Base-by-base conservation (phyloP, 2,329 filamentous ascomycete genomes). In the Achaetomium macrosporum region DNA sequence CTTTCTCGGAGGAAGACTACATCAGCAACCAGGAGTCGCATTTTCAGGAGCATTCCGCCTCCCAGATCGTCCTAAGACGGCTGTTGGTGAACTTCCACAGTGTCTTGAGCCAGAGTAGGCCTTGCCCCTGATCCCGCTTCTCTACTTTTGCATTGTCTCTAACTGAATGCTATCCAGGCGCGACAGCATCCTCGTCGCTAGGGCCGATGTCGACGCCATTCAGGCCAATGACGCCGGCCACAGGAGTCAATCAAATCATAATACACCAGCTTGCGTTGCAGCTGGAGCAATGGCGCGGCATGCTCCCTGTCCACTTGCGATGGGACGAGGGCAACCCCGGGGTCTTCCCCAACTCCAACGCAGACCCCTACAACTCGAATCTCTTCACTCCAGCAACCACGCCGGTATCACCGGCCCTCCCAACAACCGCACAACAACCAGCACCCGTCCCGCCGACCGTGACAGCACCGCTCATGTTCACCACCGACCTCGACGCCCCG, bases 31-130 rank as follows among this genome's bases (percentile, higher is more conserved):
- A 79, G 56, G 65, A 70, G 10, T 76, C 77, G 1, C 74, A 81
- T 54, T 80, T 78, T 52, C 75, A 80, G 56, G 76, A 81, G 54
- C 74, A 84, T 59, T 83, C 82, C 62, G 73, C 78, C 2, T 81
- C 81, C 0, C 79, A 83, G 60, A 77, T 84, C 42, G 76, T 79
- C 11, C 69, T 84, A 16, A 71, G 77, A 17, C 70, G 76, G 20
- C 66, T 84, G 2, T 76, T 77, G 36, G 71, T 74, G 1, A 72
- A 76, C 19, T 76, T 82, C 16, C 76, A 84, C 61, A 68, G 69
- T 41, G 69, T 71, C 2, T 71, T 84, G 29, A 75, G 70, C 53
- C 74, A 76, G 57, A 71, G 80, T 82, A 66, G 67, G 76, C 68
- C 13, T 36, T 25, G 31, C 25, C 47, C 20, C 56, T 54, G 41